phyloP scores from a whole-genome alignment of 169 alveolate genomes.

The Theileria parva region DNA sequence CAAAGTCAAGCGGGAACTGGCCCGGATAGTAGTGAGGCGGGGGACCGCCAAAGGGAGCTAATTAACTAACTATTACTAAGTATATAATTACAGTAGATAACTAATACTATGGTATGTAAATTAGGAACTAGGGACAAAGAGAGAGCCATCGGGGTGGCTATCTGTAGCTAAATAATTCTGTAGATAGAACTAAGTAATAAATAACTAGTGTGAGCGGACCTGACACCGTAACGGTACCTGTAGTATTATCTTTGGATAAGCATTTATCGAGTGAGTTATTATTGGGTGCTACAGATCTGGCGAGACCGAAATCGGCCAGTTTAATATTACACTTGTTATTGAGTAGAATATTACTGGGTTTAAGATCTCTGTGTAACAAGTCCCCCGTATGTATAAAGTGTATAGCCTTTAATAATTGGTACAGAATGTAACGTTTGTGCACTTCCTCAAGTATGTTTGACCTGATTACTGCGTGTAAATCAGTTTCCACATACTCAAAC shows the following conservation, averaged over 20 bases:
- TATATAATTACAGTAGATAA: too few relatives aligned
- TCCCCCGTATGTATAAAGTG: slow-evolving; percentile 94
- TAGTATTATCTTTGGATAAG: background rate
- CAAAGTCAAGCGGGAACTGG: too few relatives aligned
- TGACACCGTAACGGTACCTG: background rate
- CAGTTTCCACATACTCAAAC: slow-evolving; percentile 97
- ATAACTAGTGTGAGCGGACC: background rate
- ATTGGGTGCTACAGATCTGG: slow-evolving; percentile 86
- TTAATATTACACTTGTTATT: slow-evolving; percentile 96
- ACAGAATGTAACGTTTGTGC: slow-evolving; percentile 90
- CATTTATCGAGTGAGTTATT: slow-evolving; percentile 15
- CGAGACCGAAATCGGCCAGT: slow-evolving; percentile 97
- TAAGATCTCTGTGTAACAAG: slow-evolving; percentile 96
- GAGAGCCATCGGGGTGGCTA: too few relatives aligned
- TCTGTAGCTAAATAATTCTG: too few relatives aligned
- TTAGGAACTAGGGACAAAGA: too few relatives aligned
- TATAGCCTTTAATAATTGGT: slow-evolving; percentile 89
- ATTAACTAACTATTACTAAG: too few relatives aligned
- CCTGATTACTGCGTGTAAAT: slow-evolving; percentile 97
- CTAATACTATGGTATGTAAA: too few relatives aligned
- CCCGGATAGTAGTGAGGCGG: too few relatives aligned
- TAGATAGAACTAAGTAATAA: background rate
- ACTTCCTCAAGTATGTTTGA: slow-evolving; percentile 96
- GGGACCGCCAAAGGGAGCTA: too few relatives aligned
- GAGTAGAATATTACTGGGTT: slow-evolving; percentile 95